Conservation (phyloP, 345 rosid species). For the Lagerstroemia speciosa region DNA sequence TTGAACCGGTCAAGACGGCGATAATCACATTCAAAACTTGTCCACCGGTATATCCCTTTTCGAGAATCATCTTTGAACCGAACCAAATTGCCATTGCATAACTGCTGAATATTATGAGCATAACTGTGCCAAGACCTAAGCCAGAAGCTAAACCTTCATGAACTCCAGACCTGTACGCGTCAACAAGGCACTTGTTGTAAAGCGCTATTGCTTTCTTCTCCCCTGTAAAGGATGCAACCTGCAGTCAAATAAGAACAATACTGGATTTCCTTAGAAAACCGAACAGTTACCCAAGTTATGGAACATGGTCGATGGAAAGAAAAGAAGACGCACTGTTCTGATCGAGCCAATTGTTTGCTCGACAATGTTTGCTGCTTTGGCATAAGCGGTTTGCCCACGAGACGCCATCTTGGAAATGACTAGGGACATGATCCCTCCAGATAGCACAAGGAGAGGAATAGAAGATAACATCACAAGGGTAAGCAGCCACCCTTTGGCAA, state of each 20-base stretch:
- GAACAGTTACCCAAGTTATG: not conserved
- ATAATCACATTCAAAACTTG: constrained; percentile 54
- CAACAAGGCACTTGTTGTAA: constrained; percentile 45
- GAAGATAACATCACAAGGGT: constrained; percentile 62
- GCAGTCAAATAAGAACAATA: constrained; percentile 14
- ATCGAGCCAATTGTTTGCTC: constrained; percentile 78
- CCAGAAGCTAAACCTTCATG: constrained; percentile 60
- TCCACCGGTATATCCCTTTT: constrained; percentile 67
- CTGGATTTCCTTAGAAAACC: not conserved
- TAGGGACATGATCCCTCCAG: constrained; percentile 52
- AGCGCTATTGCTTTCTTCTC: constrained; percentile 59
- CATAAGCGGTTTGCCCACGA: constrained; percentile 59
- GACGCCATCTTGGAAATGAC: constrained; percentile 47
- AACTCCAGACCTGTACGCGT: constrained; percentile 57
- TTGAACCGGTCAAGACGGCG: constrained; percentile 66
- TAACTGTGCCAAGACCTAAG: constrained; percentile 45
- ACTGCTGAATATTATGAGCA: constrained; percentile 33
- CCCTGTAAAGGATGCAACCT: constrained; percentile 90
- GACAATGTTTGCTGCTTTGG: constrained; percentile 56
- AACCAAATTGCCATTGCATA: constrained; percentile 70
- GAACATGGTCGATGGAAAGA: not conserved
- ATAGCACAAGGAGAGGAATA: constrained; percentile 57
- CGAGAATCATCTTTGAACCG: constrained; percentile 60
- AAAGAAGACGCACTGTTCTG: constrained; percentile 44
- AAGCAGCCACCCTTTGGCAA: constrained; percentile 75